Evolutionary conservation across 306 rosid genomes (phyloP).

Genomic region (Quercus alba): DNA sequence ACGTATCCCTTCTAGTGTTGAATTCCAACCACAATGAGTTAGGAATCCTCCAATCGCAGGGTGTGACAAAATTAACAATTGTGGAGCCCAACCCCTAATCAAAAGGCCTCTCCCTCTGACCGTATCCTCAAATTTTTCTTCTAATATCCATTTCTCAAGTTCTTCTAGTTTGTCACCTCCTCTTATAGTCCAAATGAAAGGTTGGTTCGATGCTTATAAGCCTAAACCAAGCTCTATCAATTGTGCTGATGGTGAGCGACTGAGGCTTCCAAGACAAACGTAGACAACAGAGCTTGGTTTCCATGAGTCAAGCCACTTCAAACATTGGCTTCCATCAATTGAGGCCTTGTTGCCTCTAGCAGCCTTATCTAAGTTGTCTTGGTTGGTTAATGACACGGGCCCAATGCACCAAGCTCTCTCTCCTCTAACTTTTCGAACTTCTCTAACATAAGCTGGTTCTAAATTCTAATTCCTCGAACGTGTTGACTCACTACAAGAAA

Average conservation of each 20-base stretch:
- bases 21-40: slow-evolving; percentile 74
- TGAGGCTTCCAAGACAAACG: slow-evolving; percentile 51
- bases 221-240: slow-evolving; percentile 50
- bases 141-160: slow-evolving; percentile 39
- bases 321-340: slow-evolving; percentile 25
- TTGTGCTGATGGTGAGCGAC: slow-evolving; percentile 30
- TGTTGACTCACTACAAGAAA: too few relatives aligned
- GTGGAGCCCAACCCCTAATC: slow-evolving; percentile 70
- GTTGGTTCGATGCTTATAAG: slow-evolving; percentile 42
- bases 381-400: slow-evolving; percentile 23
- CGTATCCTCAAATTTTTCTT: slow-evolving; percentile 42
- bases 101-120: slow-evolving; percentile 30
- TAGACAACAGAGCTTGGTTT: slow-evolving; percentile 33
- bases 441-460: slow-evolving; percentile 34
- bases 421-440: slow-evolving; percentile 17
- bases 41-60: slow-evolving; percentile 55
- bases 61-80: slow-evolving; percentile 51
- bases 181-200: slow-evolving; percentile 53
- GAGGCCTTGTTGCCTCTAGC: slow-evolving; percentile 35
- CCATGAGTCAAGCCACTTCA: slow-evolving; percentile 47
- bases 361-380: slow-evolving; percentile 14
- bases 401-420: slow-evolving; percentile 40
- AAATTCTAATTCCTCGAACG: slow-evolving; percentile 62
- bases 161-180: slow-evolving; percentile 33
- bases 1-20: slow-evolving; percentile 51